These are phyloP conservation scores for Taxawa tesnikishii DNA, from an alignment of 2,329 filamentous ascomycete genomes.

Conservation along the genomic window DNA sequence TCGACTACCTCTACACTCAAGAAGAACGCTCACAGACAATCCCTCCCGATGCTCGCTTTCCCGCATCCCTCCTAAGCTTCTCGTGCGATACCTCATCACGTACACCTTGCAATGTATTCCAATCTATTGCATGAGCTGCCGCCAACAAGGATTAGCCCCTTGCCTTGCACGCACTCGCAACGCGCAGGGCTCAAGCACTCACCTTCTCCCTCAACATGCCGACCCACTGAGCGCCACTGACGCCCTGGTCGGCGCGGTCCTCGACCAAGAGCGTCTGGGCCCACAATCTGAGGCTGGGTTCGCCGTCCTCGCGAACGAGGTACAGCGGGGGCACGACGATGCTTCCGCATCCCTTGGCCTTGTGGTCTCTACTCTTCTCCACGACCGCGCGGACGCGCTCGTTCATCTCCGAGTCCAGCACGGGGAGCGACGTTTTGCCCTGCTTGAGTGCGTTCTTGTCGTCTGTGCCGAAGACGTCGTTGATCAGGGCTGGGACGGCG, in stretches of 20 bases:
- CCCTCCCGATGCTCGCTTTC: too few species aligned
- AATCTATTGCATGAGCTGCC: constrained; percentile 3
- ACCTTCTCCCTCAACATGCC: constrained; percentile 92
- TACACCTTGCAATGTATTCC: too few species aligned
- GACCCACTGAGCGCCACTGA: constrained; percentile 90
- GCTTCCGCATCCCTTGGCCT: constrained; percentile 76
- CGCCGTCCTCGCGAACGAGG: constrained; percentile 86
- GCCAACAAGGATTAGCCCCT: too few species aligned
- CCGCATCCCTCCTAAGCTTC: too few species aligned
- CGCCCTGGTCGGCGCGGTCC: constrained; percentile 84
- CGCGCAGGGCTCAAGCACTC: constrained; percentile 8
- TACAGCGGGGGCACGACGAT: constrained; percentile 90
- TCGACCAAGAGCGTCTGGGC: constrained; percentile 92
- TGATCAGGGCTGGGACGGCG: constrained; percentile 74
- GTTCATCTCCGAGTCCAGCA: constrained; percentile 92
- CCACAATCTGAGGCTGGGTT: constrained; percentile 91
- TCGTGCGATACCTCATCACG: too few species aligned
- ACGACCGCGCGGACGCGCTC: constrained; percentile 83
- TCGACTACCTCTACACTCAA: too few species aligned
- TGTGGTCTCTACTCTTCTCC: constrained; percentile 83
- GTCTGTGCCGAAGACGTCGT: constrained; percentile 79
- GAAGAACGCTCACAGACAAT: too few species aligned
- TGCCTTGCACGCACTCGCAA: too few species aligned
- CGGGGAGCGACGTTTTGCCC: constrained; percentile 76
- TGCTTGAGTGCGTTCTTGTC: constrained; percentile 79